Conservation (phyloP, 2,329 filamentous ascomycete genomes). For the Blastomyces emzantsi region DNA sequence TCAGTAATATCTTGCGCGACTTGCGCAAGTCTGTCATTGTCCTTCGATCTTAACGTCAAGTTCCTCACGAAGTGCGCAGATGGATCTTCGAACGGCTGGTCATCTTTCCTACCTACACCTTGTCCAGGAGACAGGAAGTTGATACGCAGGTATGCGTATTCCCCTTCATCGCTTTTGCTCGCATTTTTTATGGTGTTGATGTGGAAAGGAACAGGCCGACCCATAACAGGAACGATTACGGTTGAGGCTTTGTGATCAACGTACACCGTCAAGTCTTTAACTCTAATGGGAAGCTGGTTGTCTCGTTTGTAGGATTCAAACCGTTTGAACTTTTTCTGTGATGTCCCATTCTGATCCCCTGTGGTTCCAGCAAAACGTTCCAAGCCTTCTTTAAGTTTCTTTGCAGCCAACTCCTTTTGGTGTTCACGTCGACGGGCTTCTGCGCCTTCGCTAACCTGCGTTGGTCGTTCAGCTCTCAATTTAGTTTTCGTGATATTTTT, state of each 20-base stretch:
- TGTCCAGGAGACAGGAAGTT: constrained; percentile 97
- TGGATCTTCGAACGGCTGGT: constrained; percentile 95
- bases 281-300: constrained; percentile 75
- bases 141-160: constrained; percentile 88
- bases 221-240: constrained; percentile 92
- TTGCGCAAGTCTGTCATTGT: constrained; percentile 79
- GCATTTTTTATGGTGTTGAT: constrained; percentile 99
- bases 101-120: constrained; percentile 92
- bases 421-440: constrained; percentile 82
- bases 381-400: constrained; percentile 84
- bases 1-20: constrained; percentile 91
- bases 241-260: constrained; percentile 87
- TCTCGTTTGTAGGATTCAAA: constrained; percentile 99
- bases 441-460: constrained; percentile 79
- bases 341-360: constrained; percentile 74
- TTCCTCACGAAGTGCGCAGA: constrained; percentile 93
- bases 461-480: constrained; percentile 79
- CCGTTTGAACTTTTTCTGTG: constrained; percentile 96
- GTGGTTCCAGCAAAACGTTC: constrained; percentile 79
- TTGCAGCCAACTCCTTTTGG: constrained; percentile 77
- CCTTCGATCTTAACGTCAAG: constrained; percentile 85
- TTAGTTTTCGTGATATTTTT: constrained; percentile 95
- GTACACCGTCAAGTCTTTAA: constrained; percentile 79
- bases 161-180: constrained; percentile 92
- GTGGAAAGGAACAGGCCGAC: constrained; percentile 92